phyloP scores from a whole-genome alignment of 1,284 basidiomycete genomes.

The Austropuccinia psidii region DNA sequence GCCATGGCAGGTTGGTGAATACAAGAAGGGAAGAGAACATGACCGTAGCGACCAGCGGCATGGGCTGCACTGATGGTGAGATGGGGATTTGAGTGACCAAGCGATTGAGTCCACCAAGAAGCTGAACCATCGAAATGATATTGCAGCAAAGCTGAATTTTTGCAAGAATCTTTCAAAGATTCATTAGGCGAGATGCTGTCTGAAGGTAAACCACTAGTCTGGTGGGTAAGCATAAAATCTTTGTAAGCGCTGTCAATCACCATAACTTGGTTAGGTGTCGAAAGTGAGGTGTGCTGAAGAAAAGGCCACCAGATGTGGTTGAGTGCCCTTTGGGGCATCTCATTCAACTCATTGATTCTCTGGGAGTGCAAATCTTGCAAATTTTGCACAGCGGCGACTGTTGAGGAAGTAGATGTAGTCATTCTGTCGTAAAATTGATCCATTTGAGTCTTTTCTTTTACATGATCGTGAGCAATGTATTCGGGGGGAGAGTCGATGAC shows the following conservation, averaged over 20 bases:
- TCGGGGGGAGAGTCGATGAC: slow-evolving; percentile 59
- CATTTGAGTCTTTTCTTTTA: neutral
- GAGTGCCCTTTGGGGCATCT: slow-evolving; percentile 69
- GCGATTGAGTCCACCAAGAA: slow-evolving; percentile 95
- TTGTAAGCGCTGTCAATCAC: slow-evolving; percentile 84
- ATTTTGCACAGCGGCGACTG: slow-evolving; percentile 56
- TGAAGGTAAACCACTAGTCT: slow-evolving; percentile 25
- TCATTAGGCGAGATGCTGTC: slow-evolving; percentile 42
- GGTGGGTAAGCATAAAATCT: slow-evolving; percentile 64
- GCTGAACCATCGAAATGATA: slow-evolving; percentile 72
- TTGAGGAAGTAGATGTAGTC: slow-evolving; percentile 46
- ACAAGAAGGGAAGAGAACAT: slow-evolving; percentile 89
- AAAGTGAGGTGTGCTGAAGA: slow-evolving; percentile 75
- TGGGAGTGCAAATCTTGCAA: slow-evolving; percentile 60
- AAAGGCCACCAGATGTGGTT: slow-evolving; percentile 94
- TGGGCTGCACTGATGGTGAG: slow-evolving; percentile 77
- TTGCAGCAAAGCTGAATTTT: neutral
- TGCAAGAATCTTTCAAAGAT: slow-evolving; percentile 58
- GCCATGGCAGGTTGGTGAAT: slow-evolving; percentile 74
- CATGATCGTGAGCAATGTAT: slow-evolving; percentile 21
- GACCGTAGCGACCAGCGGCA: slow-evolving; percentile 87
- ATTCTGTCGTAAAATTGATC: neutral
- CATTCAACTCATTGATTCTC: slow-evolving; percentile 62
- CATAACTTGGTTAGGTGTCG: slow-evolving; percentile 64
- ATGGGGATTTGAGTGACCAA: slow-evolving; percentile 72